Conservation (phyloP, 345 rosid genomes). For the Salix suchowensis region DNA sequence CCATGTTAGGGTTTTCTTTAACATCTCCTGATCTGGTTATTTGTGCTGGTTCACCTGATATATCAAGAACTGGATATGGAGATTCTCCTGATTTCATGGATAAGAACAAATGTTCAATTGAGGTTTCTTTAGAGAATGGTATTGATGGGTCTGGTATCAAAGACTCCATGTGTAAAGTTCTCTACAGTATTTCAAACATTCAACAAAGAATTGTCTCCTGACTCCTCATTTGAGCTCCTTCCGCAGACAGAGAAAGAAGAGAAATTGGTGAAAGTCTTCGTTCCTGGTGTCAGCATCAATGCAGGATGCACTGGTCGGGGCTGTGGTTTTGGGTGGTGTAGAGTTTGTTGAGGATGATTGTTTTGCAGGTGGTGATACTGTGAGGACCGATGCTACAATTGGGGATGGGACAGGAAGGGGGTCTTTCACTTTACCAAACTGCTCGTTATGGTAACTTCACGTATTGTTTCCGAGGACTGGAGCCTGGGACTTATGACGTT, state of each 20-base stretch:
- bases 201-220: constrained; percentile 51
- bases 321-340: constrained; percentile 27
- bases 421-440: constrained; percentile 37
- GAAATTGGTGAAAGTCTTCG: constrained; percentile 3
- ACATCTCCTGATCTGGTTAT: constrained; percentile 72
- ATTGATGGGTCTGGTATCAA: constrained; percentile 36
- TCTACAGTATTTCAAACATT: constrained; percentile 62
- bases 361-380: constrained; percentile 45
- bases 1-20: constrained; percentile 57
- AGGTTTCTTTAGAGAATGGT: constrained; percentile 81
- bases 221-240: constrained; percentile 78
- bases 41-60: constrained; percentile 68
- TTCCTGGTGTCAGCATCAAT: constrained; percentile 38
- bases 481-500: constrained; percentile 45
- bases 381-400: constrained; percentile 29
- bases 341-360: constrained; percentile 33
- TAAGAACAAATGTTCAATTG: constrained; percentile 34
- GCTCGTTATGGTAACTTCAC: constrained; percentile 48
- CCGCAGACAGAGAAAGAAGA: constrained; percentile 29
- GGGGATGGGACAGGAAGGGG: constrained; percentile 25
- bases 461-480: constrained; percentile 38
- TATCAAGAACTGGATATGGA: constrained; percentile 31
- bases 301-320: constrained; percentile 34
- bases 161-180: constrained; percentile 50
- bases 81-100: constrained; percentile 45